phyloP scores from a whole-genome alignment of 768 basidiomycete species.

The Obba rivulosa region DNA sequence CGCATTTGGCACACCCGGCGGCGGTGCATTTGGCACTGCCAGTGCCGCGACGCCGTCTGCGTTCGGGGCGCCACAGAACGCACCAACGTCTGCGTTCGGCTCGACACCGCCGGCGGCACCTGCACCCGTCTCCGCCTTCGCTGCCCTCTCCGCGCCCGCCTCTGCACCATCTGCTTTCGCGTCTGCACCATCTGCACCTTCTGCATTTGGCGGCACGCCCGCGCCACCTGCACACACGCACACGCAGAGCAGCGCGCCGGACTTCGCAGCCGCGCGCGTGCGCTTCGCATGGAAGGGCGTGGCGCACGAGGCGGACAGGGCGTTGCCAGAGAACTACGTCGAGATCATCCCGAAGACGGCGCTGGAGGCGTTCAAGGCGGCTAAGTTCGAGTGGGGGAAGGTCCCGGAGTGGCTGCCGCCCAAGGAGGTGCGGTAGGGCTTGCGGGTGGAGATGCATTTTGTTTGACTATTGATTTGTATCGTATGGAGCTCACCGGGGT shows the following conservation, averaged over 20 bases:
- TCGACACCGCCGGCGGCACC: slow-evolving; percentile 11
- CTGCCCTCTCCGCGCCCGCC: background rate
- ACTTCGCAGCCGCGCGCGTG: slow-evolving; percentile 29
- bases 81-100: slow-evolving; percentile 15
- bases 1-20: slow-evolving; percentile 30
- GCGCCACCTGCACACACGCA: slow-evolving; percentile 3
- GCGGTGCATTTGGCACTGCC: background rate
- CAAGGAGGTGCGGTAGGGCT: slow-evolving; percentile 34
- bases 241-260: slow-evolving; percentile 21
- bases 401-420: slow-evolving; percentile 77
- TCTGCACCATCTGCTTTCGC: slow-evolving; percentile 1
- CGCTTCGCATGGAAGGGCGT: slow-evolving; percentile 36
- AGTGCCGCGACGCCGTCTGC: slow-evolving; percentile 2
- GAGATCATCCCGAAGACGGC: slow-evolving; percentile 45
- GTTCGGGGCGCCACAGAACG: slow-evolving; percentile 8
- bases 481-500: too few relatives aligned
- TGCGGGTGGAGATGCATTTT: too few relatives aligned
- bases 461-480: too few relatives aligned
- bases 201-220: slow-evolving; percentile 3
- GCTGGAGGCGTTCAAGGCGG: slow-evolving; percentile 46
- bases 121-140: slow-evolving; percentile 2
- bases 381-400: slow-evolving; percentile 62
- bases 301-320: slow-evolving; percentile 34
- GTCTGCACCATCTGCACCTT: slow-evolving; percentile 3
- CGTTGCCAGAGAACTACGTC: slow-evolving; percentile 56